Percentiles rank a stretch among this genome's conserved stretches.
These are phyloP conservation scores for Trametes cubensis DNA, from an alignment of 768 basidiomycete genomes.

Conservation along the genomic window DNA sequence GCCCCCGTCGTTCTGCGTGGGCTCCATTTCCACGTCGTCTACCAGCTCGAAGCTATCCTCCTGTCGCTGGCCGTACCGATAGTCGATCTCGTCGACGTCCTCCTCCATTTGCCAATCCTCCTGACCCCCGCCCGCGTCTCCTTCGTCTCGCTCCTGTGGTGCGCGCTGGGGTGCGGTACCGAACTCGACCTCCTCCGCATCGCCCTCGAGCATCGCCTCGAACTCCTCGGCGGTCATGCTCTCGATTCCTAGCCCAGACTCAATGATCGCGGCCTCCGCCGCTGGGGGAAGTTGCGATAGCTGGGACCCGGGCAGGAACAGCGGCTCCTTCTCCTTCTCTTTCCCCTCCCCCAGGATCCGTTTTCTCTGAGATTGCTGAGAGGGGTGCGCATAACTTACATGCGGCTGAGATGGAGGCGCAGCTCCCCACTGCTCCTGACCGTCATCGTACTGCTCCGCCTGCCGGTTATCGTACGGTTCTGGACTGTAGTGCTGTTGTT, in stretches of 20 bases:
- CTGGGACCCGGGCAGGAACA: conserved; percentile 36
- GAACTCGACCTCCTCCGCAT: conserved; percentile 53
- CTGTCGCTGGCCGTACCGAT: conserved; percentile 18
- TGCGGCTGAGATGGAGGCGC: conserved; percentile 8
- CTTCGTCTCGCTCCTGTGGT: not conserved
- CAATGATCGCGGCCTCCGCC: conserved; percentile 54
- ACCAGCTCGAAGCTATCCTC: conserved; percentile 31
- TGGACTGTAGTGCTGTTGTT: not conserved
- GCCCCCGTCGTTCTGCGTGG: conserved; percentile 30
- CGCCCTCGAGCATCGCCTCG: conserved; percentile 58
- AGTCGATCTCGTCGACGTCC: conserved; percentile 29
- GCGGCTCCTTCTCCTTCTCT: conserved; percentile 30
- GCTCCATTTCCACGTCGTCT: conserved; percentile 29
- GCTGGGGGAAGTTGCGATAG: conserved; percentile 54
- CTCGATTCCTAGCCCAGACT: conserved; percentile 69
- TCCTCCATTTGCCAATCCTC: conserved; percentile 22
- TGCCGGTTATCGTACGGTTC: not conserved
- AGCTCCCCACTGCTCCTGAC: not conserved
- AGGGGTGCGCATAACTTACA: conserved; percentile 20
- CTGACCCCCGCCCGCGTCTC: conserved; percentile 11
- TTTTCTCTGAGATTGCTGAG: conserved; percentile 22
- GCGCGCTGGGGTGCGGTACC: conserved; percentile 5
- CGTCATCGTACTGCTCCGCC: too few species aligned
- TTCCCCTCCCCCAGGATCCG: not conserved
- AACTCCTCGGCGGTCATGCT: conserved; percentile 66